Conservation (phyloP, 768 basidiomycete species). For the Calocybe indica region DNA sequence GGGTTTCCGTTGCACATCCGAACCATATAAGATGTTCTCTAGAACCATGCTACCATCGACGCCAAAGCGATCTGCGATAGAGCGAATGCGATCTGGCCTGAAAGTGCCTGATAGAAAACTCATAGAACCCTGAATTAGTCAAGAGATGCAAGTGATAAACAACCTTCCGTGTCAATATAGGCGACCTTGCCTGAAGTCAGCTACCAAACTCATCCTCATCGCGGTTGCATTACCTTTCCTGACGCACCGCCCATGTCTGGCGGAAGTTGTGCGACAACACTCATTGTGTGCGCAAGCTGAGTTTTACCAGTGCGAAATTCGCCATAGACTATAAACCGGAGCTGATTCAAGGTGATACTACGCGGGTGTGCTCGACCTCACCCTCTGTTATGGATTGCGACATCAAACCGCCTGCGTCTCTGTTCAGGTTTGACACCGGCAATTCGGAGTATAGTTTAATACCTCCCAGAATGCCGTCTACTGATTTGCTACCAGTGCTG, state of each 20-base stretch:
- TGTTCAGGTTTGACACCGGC: neutral
- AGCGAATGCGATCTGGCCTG: constrained; percentile 86
- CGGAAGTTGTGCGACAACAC: constrained; percentile 85
- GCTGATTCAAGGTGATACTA: neutral
- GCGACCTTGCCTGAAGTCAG: constrained; percentile 51
- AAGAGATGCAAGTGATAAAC: constrained; percentile 1
- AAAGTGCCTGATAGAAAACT: constrained; percentile 63
- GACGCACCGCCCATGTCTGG: constrained; percentile 85
- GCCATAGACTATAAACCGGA: constrained; percentile 65
- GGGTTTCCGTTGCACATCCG: constrained; percentile 1
- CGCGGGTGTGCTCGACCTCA: constrained; percentile 12
- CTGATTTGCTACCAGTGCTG: constrained; percentile 90
- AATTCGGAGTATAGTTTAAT: constrained; percentile 9
- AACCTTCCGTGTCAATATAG: constrained; percentile 86
- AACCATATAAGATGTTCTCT: constrained; percentile 90
- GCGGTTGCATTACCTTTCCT: constrained; percentile 56
- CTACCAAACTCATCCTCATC: neutral
- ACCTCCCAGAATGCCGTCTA: constrained; percentile 88
- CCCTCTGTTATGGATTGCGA: constrained; percentile 96
- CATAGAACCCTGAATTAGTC: constrained; percentile 5
- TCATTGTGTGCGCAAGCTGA: constrained; percentile 93
- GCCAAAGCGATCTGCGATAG: constrained; percentile 90
- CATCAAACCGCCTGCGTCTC: constrained; percentile 66
- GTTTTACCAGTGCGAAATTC: constrained; percentile 97
- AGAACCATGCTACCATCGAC: constrained; percentile 85